Evolutionary conservation across 208 protist genomes (phyloP).

Genomic region (Leptomonas pyrrhocoris): DNA sequence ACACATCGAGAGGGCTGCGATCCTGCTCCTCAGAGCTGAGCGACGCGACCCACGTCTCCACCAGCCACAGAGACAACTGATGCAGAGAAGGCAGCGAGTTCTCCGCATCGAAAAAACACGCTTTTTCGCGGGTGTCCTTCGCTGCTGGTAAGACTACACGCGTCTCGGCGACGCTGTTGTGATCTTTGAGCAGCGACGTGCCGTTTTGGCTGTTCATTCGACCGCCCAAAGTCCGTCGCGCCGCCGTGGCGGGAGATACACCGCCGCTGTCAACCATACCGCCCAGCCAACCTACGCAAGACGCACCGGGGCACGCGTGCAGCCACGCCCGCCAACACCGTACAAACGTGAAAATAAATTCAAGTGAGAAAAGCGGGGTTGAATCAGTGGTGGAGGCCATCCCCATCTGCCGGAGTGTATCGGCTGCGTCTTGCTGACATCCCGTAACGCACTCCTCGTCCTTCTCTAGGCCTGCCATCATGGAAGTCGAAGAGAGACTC

Average conservation of each 20-base stretch:
- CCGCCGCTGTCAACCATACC: neutral
- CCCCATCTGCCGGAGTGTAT: neutral
- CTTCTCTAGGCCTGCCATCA: neutral
- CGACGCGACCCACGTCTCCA: slow-evolving; percentile 21
- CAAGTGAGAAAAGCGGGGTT: neutral
- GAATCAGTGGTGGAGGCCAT: neutral
- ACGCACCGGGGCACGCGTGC: neutral
- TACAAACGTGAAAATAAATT: slow-evolving; percentile 17
- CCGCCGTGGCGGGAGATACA: neutral
- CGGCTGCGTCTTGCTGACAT: neutral
- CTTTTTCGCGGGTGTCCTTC: no score
- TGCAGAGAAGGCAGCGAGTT: neutral
- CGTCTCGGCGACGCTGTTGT: no score
- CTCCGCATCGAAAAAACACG: neutral
- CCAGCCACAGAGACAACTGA: slow-evolving; percentile 10
- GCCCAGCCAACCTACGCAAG: neutral
- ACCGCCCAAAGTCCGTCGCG: no score
- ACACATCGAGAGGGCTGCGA: slow-evolving; percentile 16
- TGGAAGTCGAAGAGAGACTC: neutral
- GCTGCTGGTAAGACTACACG: no score
- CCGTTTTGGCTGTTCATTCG: no score
- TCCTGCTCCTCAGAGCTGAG: slow-evolving; percentile 6
- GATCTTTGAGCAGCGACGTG: no score
- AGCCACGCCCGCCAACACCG: slow-evolving; percentile 32
- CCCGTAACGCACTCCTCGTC: neutral